A percentile compares a stretch with the other conserved stretches of the same genome.
Conservation (phyloP, 2,329 filamentous ascomycete species). For the Fusarium sterilihyphosum region DNA sequence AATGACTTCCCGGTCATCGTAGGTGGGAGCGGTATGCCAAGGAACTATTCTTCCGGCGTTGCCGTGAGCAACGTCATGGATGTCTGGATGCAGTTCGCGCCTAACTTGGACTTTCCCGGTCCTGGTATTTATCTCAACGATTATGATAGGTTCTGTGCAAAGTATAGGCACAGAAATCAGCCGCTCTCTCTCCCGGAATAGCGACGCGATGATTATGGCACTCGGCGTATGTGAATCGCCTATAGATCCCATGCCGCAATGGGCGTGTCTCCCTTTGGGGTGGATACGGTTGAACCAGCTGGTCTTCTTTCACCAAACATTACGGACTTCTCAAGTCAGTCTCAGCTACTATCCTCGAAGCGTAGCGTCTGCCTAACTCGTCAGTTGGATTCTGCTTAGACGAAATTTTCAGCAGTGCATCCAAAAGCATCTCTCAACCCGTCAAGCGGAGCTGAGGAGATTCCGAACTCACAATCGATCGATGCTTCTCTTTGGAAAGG, state of each 20-base stretch:
- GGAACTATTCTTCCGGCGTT: conserved; percentile 46
- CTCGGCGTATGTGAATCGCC: conserved; percentile 51
- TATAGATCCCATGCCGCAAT: conserved; percentile 9
- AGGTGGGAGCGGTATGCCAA: conserved; percentile 42
- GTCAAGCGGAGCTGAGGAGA: conserved; percentile 1
- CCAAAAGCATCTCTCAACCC: not conserved
- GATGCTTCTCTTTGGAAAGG: conserved; percentile 47
- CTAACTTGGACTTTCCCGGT: conserved; percentile 53
- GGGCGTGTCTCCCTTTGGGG: conserved; percentile 16
- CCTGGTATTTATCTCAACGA: conserved; percentile 48
- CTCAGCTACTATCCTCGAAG: conserved; percentile 2
- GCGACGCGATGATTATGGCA: conserved; percentile 54
- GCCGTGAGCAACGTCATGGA: conserved; percentile 40
- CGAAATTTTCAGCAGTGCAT: not conserved
- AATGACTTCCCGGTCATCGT: conserved; percentile 40
- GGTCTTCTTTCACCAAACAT: not conserved
- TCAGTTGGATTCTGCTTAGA: conserved; percentile 27
- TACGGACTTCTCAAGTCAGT: conserved; percentile 11
- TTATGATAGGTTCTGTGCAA: conserved; percentile 47
- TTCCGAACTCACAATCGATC: conserved; percentile 45
- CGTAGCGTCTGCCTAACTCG: not conserved
- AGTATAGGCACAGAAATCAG: conserved; percentile 53
- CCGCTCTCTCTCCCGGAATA: conserved; percentile 61
- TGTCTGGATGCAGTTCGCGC: conserved; percentile 50
- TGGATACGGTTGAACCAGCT: conserved; percentile 12